A percentile compares a stretch with the other conserved stretches of the same genome.
Evolutionary conservation across 306 rosid species (phyloP).

Genomic region (Inga leiocalycina): DNA sequence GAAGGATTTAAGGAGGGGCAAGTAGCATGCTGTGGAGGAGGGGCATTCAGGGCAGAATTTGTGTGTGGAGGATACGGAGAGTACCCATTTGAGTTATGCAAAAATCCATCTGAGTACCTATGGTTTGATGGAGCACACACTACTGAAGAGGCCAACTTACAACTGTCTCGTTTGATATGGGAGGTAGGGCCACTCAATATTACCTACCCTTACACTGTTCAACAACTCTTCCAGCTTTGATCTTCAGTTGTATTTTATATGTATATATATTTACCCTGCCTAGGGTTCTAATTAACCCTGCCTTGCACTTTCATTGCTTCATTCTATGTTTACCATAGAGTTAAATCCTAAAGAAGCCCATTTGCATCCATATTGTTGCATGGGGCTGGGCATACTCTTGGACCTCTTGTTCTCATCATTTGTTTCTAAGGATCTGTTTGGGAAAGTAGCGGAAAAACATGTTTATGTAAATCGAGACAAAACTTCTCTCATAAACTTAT

Average conservation of each 20-base stretch:
- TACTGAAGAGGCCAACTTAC: conserved; percentile 36
- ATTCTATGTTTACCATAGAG: not conserved
- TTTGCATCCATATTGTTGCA: not conserved
- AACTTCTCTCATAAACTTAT: no score
- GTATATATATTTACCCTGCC: no score
- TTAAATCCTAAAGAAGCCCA: not conserved
- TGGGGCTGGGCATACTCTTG: not conserved
- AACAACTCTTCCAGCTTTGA: conserved; percentile 25
- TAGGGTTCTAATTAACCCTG: not conserved
- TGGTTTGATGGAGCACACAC: conserved; percentile 44
- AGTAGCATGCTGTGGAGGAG: conserved; percentile 53
- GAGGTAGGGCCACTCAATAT: conserved; percentile 15
- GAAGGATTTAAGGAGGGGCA: conserved; percentile 30
- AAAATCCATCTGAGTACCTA: conserved; percentile 35
- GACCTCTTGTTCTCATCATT: not conserved
- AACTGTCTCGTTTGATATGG: conserved; percentile 44
- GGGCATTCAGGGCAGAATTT: conserved; percentile 32
- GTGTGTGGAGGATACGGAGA: conserved; percentile 35
- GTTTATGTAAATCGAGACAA: no score
- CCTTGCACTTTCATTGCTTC: not conserved
- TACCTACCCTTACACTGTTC: conserved; percentile 35
- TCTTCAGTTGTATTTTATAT: not conserved
- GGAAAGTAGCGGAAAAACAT: no score
- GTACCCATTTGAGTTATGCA: conserved; percentile 32
- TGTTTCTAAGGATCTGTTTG: no score